Evolutionary conservation across 2,329 filamentous ascomycete species (phyloP).

Genomic region (Fusarium miscanthi): DNA sequence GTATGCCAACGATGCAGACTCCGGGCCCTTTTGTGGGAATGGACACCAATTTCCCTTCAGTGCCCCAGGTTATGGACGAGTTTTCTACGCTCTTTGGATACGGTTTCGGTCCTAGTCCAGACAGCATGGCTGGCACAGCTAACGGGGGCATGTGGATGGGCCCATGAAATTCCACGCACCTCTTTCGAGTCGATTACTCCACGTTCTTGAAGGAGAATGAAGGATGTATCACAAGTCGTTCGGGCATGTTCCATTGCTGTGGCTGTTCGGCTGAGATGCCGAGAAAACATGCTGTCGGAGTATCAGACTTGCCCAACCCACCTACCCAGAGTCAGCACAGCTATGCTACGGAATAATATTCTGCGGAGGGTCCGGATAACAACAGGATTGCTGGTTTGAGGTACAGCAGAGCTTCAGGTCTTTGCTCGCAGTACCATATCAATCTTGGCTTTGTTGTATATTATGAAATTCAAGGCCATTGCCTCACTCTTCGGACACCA

Average conservation of each 20-base stretch:
- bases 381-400: neutral
- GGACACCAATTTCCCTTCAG: conserved; percentile 52
- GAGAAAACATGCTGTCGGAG: neutral
- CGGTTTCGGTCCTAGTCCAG: conserved; percentile 47
- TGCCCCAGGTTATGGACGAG: conserved; percentile 54
- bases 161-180: conserved; percentile 30
- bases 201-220: conserved; percentile 3
- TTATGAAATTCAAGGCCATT: neutral
- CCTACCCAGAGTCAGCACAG: neutral
- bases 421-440: neutral
- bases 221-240: conserved; percentile 9
- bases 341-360: neutral
- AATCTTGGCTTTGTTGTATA: neutral
- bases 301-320: neutral
- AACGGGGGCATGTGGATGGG: conserved; percentile 46
- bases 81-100: conserved; percentile 50
- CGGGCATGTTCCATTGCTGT: neutral
- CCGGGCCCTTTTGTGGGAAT: conserved; percentile 52
- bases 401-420: neutral
- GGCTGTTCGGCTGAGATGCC: neutral
- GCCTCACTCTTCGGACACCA: neutral
- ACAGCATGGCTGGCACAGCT: conserved; percentile 42
- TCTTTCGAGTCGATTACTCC: neutral
- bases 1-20: conserved; percentile 44
- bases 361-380: neutral